Evolutionary conservation across 768 basidiomycete genomes (phyloP).

Genomic region (Pisolithus albus): DNA sequence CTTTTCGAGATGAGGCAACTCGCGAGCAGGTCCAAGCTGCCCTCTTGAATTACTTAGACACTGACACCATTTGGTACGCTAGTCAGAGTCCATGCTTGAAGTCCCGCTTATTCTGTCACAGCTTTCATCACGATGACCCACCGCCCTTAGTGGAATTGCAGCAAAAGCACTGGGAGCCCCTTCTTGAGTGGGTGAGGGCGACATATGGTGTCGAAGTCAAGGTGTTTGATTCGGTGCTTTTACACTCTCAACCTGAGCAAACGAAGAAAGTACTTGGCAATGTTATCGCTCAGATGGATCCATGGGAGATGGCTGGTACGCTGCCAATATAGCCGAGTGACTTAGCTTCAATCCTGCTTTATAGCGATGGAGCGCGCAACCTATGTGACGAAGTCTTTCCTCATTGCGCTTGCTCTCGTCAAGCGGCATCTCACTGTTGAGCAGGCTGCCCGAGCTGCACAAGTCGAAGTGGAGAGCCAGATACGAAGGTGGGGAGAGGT

Average conservation of each 20-base stretch:
- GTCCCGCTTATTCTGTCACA: slow-evolving; percentile 23
- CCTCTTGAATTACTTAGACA: slow-evolving; percentile 82
- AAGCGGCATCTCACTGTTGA: slow-evolving; percentile 72
- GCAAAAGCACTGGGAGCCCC: slow-evolving; percentile 78
- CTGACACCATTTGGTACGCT: slow-evolving; percentile 84
- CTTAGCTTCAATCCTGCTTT: background rate
- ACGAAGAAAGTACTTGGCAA: slow-evolving; percentile 55
- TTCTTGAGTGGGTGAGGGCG: slow-evolving; percentile 70
- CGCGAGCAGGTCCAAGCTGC: slow-evolving; percentile 58
- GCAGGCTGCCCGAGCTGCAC: slow-evolving; percentile 75
- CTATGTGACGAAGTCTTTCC: slow-evolving; percentile 83
- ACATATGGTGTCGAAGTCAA: slow-evolving; percentile 62
- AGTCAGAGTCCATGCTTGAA: background rate
- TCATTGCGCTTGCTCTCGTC: slow-evolving; percentile 81
- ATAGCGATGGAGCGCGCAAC: slow-evolving; percentile 88
- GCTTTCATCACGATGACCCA: slow-evolving; percentile 80
- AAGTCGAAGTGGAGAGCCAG: slow-evolving; percentile 92
- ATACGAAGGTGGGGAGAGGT: slow-evolving; percentile 99
- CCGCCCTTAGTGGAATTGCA: slow-evolving; percentile 72
- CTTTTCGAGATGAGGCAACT: slow-evolving; percentile 49
- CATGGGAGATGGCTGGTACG: slow-evolving; percentile 87
- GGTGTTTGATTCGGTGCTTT: slow-evolving; percentile 66
- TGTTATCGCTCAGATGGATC: slow-evolving; percentile 58
- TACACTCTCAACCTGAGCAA: slow-evolving; percentile 59
- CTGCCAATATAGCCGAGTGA: slow-evolving; percentile 4